Evolutionary conservation across 2,329 filamentous ascomycete genomes (phyloP).

Genomic region (Shiraia bambusicola): DNA sequence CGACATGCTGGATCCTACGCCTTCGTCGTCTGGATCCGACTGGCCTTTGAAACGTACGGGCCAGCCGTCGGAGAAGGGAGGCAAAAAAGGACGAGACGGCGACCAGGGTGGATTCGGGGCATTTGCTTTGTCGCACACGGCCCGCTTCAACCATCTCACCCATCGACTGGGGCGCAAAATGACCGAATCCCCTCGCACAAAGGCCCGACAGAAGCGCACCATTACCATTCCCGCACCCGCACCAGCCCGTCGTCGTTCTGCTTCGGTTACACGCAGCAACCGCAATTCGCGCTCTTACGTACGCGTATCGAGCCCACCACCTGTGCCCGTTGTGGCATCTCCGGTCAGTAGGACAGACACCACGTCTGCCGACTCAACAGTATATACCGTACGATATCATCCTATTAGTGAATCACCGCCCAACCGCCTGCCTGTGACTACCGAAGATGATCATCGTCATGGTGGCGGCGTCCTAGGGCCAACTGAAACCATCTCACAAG

Average conservation of each 20-base stretch:
- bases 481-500: conserved; percentile 5
- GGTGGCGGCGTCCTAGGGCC: conserved; percentile 7
- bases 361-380: conserved; percentile 63
- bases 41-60: conserved; percentile 49
- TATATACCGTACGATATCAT: conserved; percentile 65
- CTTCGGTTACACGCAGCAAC: conserved; percentile 24
- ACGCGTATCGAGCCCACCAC: conserved; percentile 40
- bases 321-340: conserved; percentile 51
- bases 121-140: conserved; percentile 28
- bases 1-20: conserved; percentile 76
- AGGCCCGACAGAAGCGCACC: conserved; percentile 34
- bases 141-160: conserved; percentile 30
- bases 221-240: conserved; percentile 39
- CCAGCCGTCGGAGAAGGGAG: conserved; percentile 32
- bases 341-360: conserved; percentile 63
- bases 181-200: conserved; percentile 28
- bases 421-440: conserved; percentile 14
- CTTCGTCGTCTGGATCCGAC: conserved; percentile 57
- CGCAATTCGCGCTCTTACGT: conserved; percentile 32
- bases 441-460: conserved; percentile 18
- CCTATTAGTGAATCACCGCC: conserved; percentile 50
- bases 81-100: conserved; percentile 30
- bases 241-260: conserved; percentile 30
- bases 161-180: conserved; percentile 32
- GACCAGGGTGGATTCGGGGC: conserved; percentile 23